A percentile compares a stretch with the other conserved stretches of the same genome.
These are phyloP conservation scores for Cryptococcus maquisensis DNA, from an alignment of 1,284 basidiomycete species.

Conservation along the genomic window DNA sequence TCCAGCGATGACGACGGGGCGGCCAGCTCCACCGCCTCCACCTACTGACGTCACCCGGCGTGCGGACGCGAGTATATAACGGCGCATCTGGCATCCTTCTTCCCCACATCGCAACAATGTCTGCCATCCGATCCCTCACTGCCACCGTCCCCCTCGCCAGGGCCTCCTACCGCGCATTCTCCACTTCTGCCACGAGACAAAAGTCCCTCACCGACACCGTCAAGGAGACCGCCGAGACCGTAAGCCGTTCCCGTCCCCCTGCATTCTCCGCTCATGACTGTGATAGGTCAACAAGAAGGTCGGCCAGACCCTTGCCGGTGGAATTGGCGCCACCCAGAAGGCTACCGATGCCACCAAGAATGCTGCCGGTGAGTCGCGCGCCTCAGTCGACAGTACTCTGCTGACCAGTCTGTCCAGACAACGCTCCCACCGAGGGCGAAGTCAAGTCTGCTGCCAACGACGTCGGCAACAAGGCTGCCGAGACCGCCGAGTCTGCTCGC, in stretches of 20 bases:
- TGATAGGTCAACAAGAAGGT: constrained; percentile 37
- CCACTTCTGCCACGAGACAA: constrained; percentile 17
- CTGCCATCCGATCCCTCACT: constrained; percentile 12
- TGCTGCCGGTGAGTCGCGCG: constrained; percentile 21
- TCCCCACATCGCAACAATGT: constrained; percentile 15
- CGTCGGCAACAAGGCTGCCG: constrained; percentile 11
- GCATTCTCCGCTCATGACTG: neutral
- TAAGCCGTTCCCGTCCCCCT: constrained; percentile 10
- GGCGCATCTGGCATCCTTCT: neutral
- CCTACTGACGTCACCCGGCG: neutral
- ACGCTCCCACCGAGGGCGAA: constrained; percentile 15
- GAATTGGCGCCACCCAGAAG: constrained; percentile 23
- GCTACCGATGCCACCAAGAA: constrained; percentile 20
- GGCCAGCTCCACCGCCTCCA: neutral
- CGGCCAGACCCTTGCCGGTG: constrained; percentile 30
- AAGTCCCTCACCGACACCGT: constrained; percentile 32
- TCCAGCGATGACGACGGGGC: neutral
- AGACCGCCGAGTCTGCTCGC: constrained; percentile 19
- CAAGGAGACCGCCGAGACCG: constrained; percentile 36
- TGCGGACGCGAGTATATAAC: neutral
- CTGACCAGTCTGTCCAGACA: constrained; percentile 8
- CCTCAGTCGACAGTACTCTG: neutral
- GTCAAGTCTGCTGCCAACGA: constrained; percentile 8
- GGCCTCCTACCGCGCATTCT: constrained; percentile 15
- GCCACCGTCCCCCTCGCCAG: constrained; percentile 11